phyloP scores from a whole-genome alignment of 2,329 filamentous ascomycete species.

The Pseudogymnoascus sp. region DNA sequence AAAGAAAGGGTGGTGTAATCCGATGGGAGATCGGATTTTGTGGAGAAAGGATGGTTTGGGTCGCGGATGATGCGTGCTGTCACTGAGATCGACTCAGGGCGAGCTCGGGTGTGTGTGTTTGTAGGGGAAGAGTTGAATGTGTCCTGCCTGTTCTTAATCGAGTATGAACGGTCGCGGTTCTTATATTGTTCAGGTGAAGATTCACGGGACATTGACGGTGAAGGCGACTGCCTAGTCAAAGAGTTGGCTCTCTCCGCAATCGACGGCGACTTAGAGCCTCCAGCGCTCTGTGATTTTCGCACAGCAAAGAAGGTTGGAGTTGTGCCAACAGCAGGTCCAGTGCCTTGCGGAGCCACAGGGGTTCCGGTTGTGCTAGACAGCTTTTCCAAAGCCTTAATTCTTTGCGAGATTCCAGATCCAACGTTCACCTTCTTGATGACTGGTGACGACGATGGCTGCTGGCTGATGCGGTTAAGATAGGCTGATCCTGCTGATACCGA shows the following conservation, averaged over 20 bases:
- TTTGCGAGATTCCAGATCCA: slow-evolving; percentile 83
- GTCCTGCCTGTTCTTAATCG: slow-evolving; percentile 22
- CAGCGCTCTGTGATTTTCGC: slow-evolving; percentile 35
- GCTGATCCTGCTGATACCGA: slow-evolving; percentile 45
- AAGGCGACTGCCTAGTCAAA: slow-evolving; percentile 28
- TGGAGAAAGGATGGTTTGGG: slow-evolving; percentile 37
- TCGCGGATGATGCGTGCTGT: slow-evolving; percentile 77
- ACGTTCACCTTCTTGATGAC: slow-evolving; percentile 71
- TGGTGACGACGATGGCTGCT: slow-evolving; percentile 41
- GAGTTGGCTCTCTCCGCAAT: slow-evolving; percentile 32
- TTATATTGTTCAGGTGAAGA: slow-evolving; percentile 38
- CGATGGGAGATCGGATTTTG: slow-evolving; percentile 34
- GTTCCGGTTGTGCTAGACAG: slow-evolving; percentile 44
- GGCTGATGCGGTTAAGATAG: slow-evolving; percentile 48
- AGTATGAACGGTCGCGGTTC: slow-evolving; percentile 23
- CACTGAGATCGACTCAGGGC: slow-evolving; percentile 76
- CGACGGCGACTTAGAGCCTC: slow-evolving; percentile 30
- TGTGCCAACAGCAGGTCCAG: slow-evolving; percentile 14
- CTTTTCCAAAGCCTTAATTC: slow-evolving; percentile 88
- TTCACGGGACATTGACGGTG: slow-evolving; percentile 37
- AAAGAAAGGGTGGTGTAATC: slow-evolving; percentile 45
- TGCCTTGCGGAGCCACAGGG: slow-evolving; percentile 32
- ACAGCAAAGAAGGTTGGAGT: slow-evolving; percentile 52
- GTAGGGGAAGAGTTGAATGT: slow-evolving; percentile 19
- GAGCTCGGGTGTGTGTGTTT: slow-evolving; percentile 34